Evolutionary conservation across 164 flowering plant species (phyloP).

Genomic region (Buxus sempervirens): DNA sequence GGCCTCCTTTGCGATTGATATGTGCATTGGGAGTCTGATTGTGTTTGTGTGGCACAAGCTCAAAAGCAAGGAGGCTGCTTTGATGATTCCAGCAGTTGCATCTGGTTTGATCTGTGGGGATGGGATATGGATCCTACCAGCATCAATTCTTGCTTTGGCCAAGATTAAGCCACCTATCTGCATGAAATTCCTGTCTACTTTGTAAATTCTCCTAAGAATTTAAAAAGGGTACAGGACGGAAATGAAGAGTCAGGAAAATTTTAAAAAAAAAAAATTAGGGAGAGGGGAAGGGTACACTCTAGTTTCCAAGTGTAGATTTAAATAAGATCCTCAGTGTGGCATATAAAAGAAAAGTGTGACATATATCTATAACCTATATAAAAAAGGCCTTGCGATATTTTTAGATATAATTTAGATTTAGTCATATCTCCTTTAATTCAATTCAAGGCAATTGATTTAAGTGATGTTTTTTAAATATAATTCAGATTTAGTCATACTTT

Average conservation of each 20-base stretch:
- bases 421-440: too few relatives aligned
- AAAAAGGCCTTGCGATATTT: too few relatives aligned
- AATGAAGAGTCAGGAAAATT: background rate
- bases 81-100: constrained; percentile 68
- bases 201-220: background rate
- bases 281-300: too few relatives aligned
- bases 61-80: constrained; percentile 44
- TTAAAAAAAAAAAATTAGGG: too few relatives aligned
- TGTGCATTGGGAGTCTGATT: constrained; percentile 81
- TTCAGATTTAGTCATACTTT: too few relatives aligned
- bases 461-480: too few relatives aligned
- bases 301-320: too few relatives aligned
- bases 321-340: too few relatives aligned
- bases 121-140: constrained; percentile 64
- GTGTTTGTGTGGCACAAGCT: constrained; percentile 74
- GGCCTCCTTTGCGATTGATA: constrained; percentile 80
- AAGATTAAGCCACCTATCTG: constrained; percentile 60
- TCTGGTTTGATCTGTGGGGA: constrained; percentile 79
- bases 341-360: too few relatives aligned
- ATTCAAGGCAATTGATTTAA: too few relatives aligned
- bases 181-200: constrained; percentile 49
- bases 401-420: too few relatives aligned
- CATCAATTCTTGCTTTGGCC: constrained; percentile 51
- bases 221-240: background rate
- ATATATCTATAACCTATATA: too few relatives aligned